phyloP scores from a whole-genome alignment of 306 rosid species.

The Vigna unguiculata region DNA sequence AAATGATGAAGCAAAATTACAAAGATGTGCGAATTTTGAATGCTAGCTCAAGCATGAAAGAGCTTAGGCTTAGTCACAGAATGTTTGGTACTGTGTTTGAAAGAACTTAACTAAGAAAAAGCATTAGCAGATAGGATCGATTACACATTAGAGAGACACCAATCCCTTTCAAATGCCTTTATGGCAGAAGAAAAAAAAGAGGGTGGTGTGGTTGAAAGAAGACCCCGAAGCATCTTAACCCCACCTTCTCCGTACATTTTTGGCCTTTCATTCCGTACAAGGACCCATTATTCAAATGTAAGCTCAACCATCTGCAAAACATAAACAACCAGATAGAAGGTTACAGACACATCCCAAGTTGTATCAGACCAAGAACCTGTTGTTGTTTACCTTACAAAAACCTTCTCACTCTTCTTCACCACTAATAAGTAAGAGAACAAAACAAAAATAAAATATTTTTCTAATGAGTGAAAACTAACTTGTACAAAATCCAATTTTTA shows the following conservation, averaged over 20 bases:
- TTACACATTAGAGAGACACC: constrained; percentile 54
- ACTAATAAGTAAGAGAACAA: background rate
- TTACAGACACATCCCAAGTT: constrained; percentile 11
- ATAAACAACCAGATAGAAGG: constrained; percentile 8
- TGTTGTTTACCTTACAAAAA: background rate
- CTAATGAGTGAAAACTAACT: background rate
- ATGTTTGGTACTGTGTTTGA: constrained; percentile 44
- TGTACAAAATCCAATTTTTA: background rate
- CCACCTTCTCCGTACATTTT: constrained; percentile 52
- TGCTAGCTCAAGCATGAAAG: constrained; percentile 36
- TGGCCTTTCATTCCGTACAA: constrained; percentile 53
- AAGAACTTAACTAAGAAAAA: constrained; percentile 37
- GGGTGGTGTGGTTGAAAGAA: constrained; percentile 19
- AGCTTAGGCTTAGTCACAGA: constrained; percentile 41
- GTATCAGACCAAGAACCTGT: too few species aligned
- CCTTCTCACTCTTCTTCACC: background rate
- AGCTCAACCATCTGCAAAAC: constrained; percentile 65
- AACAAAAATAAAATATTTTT: background rate
- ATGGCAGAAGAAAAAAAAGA: constrained; percentile 14
- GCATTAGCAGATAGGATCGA: constrained; percentile 39
- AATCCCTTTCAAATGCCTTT: constrained; percentile 42
- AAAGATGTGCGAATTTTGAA: constrained; percentile 23
- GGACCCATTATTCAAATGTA: constrained; percentile 43
- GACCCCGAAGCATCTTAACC: constrained; percentile 47
- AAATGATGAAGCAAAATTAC: constrained; percentile 21